phyloP scores from a whole-genome alignment of 2,329 filamentous ascomycete genomes.

The Pseudopithomyces maydicus region DNA sequence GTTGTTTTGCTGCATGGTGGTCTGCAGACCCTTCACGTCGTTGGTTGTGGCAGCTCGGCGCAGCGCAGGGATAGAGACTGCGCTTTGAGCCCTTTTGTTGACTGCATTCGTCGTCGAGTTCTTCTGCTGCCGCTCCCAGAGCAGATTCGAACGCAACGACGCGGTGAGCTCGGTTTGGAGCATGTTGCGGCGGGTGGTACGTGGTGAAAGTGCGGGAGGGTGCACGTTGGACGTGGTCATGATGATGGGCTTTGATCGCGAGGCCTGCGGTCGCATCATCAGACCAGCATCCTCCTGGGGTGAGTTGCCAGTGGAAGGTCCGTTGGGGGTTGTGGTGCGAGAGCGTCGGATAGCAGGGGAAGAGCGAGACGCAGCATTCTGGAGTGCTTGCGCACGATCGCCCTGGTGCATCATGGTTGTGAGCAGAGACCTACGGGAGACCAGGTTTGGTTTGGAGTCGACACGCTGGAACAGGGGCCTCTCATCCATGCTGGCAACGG shows the following conservation, averaged over 20 bases:
- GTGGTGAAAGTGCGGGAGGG: conserved; percentile 81
- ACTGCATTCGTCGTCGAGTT: conserved; percentile 86
- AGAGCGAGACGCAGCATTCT: conserved; percentile 65
- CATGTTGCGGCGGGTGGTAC: conserved; percentile 94
- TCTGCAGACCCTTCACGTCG: conserved; percentile 88
- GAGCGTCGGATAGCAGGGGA: conserved; percentile 61
- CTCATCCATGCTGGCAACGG: conserved; percentile 81
- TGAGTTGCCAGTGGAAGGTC: conserved; percentile 65
- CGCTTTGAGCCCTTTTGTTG: conserved; percentile 84
- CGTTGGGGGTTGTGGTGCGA: conserved; percentile 72
- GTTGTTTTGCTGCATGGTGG: conserved; percentile 58
- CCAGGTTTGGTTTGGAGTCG: conserved; percentile 82
- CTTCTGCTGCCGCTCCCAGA: conserved; percentile 96
- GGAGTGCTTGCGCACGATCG: conserved; percentile 72
- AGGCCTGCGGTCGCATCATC: conserved; percentile 62
- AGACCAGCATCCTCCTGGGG: conserved; percentile 59
- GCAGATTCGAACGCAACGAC: conserved; percentile 85
- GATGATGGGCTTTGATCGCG: conserved; percentile 81
- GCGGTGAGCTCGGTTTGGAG: conserved; percentile 92
- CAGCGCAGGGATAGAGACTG: conserved; percentile 36
- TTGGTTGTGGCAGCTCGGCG: conserved; percentile 62
- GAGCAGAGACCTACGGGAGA: conserved; percentile 84
- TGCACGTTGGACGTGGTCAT: conserved; percentile 71
- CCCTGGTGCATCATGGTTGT: conserved; percentile 86
- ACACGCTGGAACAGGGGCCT: conserved; percentile 85